Evolutionary conservation across 1,139 yeast genomes (phyloP), one percentile per base, ranked within the genome.

Genomic region (Suzukiozyma palmioleophila): DNA sequence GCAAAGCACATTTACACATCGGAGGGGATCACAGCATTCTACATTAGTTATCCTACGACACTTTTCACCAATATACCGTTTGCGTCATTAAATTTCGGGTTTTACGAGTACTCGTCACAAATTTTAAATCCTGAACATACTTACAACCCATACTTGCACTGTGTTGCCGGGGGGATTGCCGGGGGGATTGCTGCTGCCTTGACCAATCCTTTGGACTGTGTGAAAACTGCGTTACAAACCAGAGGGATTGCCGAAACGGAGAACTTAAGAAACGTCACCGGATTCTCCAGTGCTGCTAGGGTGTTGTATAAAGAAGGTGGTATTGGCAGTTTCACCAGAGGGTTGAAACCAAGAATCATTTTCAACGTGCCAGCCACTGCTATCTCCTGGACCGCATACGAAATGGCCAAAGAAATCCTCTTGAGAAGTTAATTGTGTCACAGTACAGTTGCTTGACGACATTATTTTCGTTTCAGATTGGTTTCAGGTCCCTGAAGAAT

Each of bases 291-390:
- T 49, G 97, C 96, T 27, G 83, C 89, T 2, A 60, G 54, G 31
- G 88, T 84, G 15, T 77, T 92, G 45, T 81, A 79, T 54, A 62
- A 68, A 42, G 74, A 75, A 36, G 79, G 82, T 41, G 97, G 97
- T 3, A 51, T 75, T 47, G 51, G 53, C 28, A 95, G 96, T 0
- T 90, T 92, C 60, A 60, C 75, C 54, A 74, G 95, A 54, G 98
- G 98, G 22, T 70, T 90, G 56, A 81, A 83, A 56, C 97, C 99
- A 36, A 79, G 99, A 62, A 81, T 94, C 40, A 81, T 92, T 30
- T 86, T 94, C 48, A 89, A 90, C 60, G 90, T 92, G 59, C 99
- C 99, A 15, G 84, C 95, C 36, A 90, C 98, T 10, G 98, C 98
- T 26, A 90, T 92, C 45, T 83, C 96, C 48, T 92, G 98, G 98